Conservation (phyloP, 1,139 yeast species). For the Saccharomyces uvarum region DNA sequence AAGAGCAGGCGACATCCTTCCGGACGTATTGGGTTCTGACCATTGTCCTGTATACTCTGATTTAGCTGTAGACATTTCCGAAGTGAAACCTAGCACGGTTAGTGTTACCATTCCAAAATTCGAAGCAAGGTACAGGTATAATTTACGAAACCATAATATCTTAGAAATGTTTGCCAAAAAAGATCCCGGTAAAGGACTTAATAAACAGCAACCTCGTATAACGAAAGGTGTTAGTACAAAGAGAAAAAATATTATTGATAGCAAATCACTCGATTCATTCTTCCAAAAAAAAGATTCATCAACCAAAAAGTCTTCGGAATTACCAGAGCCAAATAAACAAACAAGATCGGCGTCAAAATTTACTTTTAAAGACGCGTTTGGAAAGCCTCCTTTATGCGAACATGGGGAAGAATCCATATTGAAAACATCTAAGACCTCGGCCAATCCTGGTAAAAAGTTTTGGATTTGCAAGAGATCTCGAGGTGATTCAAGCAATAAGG, state of each 20-base stretch:
- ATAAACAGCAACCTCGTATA: background rate
- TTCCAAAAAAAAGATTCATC: background rate
- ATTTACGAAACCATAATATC: constrained; percentile 46
- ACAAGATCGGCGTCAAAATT: constrained; percentile 1
- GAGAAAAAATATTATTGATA: background rate
- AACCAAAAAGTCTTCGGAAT: background rate
- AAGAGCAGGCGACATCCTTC: constrained; percentile 54
- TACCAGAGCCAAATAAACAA: background rate
- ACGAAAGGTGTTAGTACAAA: background rate
- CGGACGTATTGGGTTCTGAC: constrained; percentile 74
- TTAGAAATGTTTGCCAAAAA: constrained; percentile 41
- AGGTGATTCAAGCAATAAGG: constrained; percentile 26
- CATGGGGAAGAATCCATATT: constrained; percentile 45
- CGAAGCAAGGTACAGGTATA: constrained; percentile 51
- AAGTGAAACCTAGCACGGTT: background rate
- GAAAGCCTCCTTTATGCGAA: constrained; percentile 43
- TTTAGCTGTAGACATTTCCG: constrained; percentile 32
- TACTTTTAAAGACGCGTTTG: constrained; percentile 24
- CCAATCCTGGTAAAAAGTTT: constrained; percentile 47
- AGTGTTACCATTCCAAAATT: constrained; percentile 34
- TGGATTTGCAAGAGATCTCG: constrained; percentile 48
- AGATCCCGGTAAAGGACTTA: background rate
- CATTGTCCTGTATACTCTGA: constrained; percentile 90
- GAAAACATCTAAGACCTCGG: constrained; percentile 41
- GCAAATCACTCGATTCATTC: background rate